A percentile compares a stretch with the other conserved stretches of the same genome.
Evolutionary conservation across 1,284 basidiomycete genomes (phyloP).

Genomic region (Microbotryomycetes sp.): DNA sequence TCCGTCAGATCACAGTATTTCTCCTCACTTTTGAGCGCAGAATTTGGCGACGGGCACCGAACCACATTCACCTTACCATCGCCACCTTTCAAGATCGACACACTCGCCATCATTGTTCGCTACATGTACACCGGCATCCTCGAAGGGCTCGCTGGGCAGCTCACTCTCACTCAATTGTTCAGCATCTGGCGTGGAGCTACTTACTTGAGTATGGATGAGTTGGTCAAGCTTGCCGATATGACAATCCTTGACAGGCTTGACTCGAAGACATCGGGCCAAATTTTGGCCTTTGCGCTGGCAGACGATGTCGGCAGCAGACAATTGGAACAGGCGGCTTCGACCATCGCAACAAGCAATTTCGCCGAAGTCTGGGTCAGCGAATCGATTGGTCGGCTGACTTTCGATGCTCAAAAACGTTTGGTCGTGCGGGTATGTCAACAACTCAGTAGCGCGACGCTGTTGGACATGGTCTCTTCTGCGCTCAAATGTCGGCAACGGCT

Average conservation of each 20-base stretch:
- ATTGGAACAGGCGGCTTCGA: conserved; percentile 62
- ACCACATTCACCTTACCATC: conserved; percentile 64
- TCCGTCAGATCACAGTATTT: conserved; percentile 86
- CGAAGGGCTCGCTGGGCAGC: conserved; percentile 51
- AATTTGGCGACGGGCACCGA: conserved; percentile 46
- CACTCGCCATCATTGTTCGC: neutral
- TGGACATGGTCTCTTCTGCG: conserved; percentile 49
- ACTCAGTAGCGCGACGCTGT: conserved; percentile 58
- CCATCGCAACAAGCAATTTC: conserved; percentile 70
- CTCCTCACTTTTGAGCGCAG: conserved; percentile 56
- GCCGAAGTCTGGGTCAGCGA: conserved; percentile 75
- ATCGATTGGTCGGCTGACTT: conserved; percentile 64
- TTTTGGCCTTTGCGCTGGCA: conserved; percentile 67
- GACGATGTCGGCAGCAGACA: conserved; percentile 67
- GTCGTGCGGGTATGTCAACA: conserved; percentile 63
- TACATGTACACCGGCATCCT: neutral
- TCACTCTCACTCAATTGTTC: conserved; percentile 86
- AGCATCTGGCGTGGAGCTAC: conserved; percentile 75
- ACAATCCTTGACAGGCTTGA: conserved; percentile 67
- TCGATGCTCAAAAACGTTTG: conserved; percentile 59
- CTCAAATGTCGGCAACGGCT: conserved; percentile 35
- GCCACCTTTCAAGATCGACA: conserved; percentile 65
- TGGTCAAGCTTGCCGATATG: conserved; percentile 71
- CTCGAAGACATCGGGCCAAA: conserved; percentile 58
- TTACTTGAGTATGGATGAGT: conserved; percentile 70